Evolutionary conservation across 164 flowering plant species (phyloP), one percentile per base, ranked within the genome.

Genomic region (Umbilicus rupestris): DNA sequence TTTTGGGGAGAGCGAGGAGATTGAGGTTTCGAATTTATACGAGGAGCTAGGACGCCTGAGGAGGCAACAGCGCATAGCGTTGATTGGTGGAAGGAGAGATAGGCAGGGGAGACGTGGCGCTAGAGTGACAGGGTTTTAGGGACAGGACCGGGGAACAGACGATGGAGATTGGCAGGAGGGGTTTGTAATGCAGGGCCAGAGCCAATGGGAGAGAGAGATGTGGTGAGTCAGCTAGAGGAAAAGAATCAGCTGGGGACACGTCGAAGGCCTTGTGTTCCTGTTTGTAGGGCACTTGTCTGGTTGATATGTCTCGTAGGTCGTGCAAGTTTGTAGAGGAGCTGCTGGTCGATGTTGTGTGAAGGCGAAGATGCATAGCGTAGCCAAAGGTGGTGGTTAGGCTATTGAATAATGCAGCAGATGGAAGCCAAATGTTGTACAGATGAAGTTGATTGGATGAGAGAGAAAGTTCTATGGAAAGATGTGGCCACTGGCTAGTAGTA

Each of bases 161-260:
- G 31, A 55, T 2, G 16, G 60, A 28, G 31, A 55, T 28, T 55
- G 35, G 19, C 6, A 12, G 16, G 19, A 55, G 60, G 19, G 35
- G 33, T 10, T 55, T 22, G 17, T 16, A 3, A 11, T 6, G 11
- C 11, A 0, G 24, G 22, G 16, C 7, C 19, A 28, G 33, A 28
- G 33, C 60, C 60, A 55, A 55, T 55, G 7, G 29, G 19, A 55
- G 19, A 28, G 60, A 28, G 60, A 26, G 60, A 55, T 28, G 60
- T 55, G 60, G 31, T 28, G 58, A 55, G 33, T 28, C 29, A 62
- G 3, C 44, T 50, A 9, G 30, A n/a, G 29, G 50, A 52, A 52
- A 31, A n/a, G 15, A 33, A 26, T 42, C 41, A 20, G 33, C 17
- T 42, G 2, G 22, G 49, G 39, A 81, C 83, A 79, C 75, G 82